Evolutionary conservation across 768 basidiomycete species (phyloP), one percentile per base, ranked within the genome.

Genomic region (Thelephora aurantiotincta): DNA sequence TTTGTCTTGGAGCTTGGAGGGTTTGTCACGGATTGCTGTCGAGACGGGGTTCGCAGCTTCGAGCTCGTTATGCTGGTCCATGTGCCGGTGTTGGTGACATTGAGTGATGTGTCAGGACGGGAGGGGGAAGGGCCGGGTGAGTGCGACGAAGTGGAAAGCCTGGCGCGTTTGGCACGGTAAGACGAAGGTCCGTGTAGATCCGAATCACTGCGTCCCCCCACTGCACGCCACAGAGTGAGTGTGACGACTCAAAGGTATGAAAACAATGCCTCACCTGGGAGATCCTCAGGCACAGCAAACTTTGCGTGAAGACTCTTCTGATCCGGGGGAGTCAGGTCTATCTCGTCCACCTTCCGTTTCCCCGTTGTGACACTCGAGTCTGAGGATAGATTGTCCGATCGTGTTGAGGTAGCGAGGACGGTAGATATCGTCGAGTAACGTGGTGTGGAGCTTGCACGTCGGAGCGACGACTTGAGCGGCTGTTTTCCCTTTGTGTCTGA

Each of bases 331-430:
- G 82, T 82, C 30, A 71, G 64, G 50, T 78, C 80, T n/a, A 77
- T 66, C 53, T 84, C 82, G 38, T 82, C 80, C 5, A 80, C 82
- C 58, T 85, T 86, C 51, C 83, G 68, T 60, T 86, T 86, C 6
- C 79, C 79, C 54, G 68, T 75, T 33, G 62, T 57, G 50, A 16
- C 38, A 41, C 18, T 9, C 9, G 38, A 41, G 22, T 41, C 22
- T 41, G 22, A 41, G 7, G 22, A 30, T 9, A 9, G 9, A 30
- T 59, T 63, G 49, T 68, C 62, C 46, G 64, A 61, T 2, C 54
- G 50, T 36, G 54, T 54, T 51, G 65, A 47, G 2, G 50, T 51
- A 19, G 35, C 30, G 16, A 33, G 34, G 30, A 42, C 20, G 2
- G 26, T 61, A 47, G 59, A 45, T 50, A 55, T 59, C 48, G 67